phyloP scores from a whole-genome alignment of 2,329 filamentous ascomycete species.

The Botryotinia convoluta region DNA sequence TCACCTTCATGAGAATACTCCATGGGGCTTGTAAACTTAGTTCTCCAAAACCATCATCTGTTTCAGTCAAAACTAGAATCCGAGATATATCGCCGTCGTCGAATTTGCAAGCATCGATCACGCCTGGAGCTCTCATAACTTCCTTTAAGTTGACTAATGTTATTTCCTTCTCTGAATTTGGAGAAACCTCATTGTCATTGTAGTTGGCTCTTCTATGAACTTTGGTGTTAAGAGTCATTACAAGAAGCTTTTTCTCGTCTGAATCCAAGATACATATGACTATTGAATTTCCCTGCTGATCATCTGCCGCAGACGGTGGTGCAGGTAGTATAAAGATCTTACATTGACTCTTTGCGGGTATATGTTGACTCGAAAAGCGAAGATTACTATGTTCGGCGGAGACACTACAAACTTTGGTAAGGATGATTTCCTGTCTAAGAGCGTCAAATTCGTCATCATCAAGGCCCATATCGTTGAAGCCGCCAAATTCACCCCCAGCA shows the following conservation, averaged over 20 bases:
- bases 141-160: constrained; percentile 34
- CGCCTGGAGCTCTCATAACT: constrained; percentile 54
- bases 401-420: constrained; percentile 68
- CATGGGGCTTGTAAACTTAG: constrained; percentile 74
- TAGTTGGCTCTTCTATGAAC: constrained; percentile 27
- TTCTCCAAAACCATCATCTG: constrained; percentile 60
- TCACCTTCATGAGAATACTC: constrained; percentile 67
- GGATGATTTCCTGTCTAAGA: constrained; percentile 67
- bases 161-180: constrained; percentile 38
- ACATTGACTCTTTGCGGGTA: constrained; percentile 53
- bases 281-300: constrained; percentile 53
- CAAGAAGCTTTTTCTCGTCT: constrained; percentile 63
- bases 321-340: constrained; percentile 67
- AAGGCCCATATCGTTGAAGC: constrained; percentile 68
- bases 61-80: constrained; percentile 67
- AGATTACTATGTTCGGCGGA: constrained; percentile 60
- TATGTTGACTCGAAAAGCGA: constrained; percentile 55
- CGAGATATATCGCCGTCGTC: constrained; percentile 64
- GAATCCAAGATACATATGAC: constrained; percentile 69
- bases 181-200: constrained; percentile 22
- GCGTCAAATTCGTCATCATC: constrained; percentile 71
- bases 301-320: constrained; percentile 54
- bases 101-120: constrained; percentile 71
- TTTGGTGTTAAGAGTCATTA: constrained; percentile 60
- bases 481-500: constrained; percentile 60